Evolutionary conservation across 768 basidiomycete species (phyloP), one percentile per base, ranked within the genome.

Genomic region (Kwoniella heveanensis): DNA sequence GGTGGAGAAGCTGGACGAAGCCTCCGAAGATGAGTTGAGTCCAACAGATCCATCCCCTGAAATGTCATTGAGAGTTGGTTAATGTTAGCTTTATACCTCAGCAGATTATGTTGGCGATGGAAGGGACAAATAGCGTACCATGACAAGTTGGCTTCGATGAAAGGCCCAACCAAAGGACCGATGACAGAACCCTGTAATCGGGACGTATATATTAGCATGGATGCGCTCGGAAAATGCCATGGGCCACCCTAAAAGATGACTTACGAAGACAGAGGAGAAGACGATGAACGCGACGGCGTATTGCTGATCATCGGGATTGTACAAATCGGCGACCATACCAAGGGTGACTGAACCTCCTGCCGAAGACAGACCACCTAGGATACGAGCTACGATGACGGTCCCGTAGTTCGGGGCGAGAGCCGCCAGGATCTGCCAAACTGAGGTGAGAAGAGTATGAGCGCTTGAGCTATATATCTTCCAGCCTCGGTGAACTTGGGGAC

Each of bases 261-360:
- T 46, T 36, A 65, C 64, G 19, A 62, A 54, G 24, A 73, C 68
- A 4, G 70, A 71, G 0, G 72, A 74, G 47, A 78, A 71, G 26
- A 78, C 77, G 48, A 78, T 63, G 51, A 76, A 78, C 6, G 71
- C 69, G 7, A 78, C 71, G 27, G 77, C 73, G 39, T 59, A 72
- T 27, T 74, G 71, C 64, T 78, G 77, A 13, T 68, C 68, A 32
- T 78, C 59, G 0, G 72, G 49, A 21, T 72, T 54, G 55, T 68
- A 79, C 60, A 79, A 66, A 53, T 79, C 76, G 48, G 77, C 76
- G 17, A 74, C 71, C 74, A 76, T 76, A 25, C 72, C 74, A 5
- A 73, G 66, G 9, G 72, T 76, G 44, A 79, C 76, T 25, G 70
- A 74, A 6, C 76, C 78, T 10, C 78, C 78, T 2, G 78, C 78